Conservation (phyloP, 2,329 filamentous ascomycete species). For the Colletotrichum destructivum region DNA sequence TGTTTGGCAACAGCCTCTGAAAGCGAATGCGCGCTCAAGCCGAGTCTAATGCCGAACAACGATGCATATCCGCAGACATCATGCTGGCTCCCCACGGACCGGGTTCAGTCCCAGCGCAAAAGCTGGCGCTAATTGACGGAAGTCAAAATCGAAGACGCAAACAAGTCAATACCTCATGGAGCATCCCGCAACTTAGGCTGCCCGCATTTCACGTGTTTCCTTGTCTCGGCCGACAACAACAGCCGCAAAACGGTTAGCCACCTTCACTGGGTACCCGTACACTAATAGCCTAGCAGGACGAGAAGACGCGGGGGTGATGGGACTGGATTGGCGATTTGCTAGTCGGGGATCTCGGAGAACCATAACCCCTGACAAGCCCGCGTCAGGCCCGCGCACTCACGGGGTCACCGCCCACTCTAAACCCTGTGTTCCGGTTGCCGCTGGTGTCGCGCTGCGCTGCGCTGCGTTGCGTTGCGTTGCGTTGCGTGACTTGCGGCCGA, state of each 20-base stretch:
- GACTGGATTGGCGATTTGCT: slow-evolving; percentile 15
- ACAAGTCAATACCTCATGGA: slow-evolving; percentile 8
- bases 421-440: slow-evolving; percentile 20
- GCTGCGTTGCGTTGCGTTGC: slow-evolving; percentile 21
- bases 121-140: slow-evolving; percentile 21
- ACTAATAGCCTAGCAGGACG: background rate
- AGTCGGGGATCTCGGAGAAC: slow-evolving; percentile 40
- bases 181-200: slow-evolving; percentile 16
- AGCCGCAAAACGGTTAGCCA: slow-evolving; percentile 9
- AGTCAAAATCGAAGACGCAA: slow-evolving; percentile 17
- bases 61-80: slow-evolving; percentile 8
- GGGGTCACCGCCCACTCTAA: slow-evolving; percentile 5
- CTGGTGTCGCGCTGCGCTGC: background rate
- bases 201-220: slow-evolving; percentile 38
- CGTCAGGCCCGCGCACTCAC: slow-evolving; percentile 34
- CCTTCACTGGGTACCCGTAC: background rate
- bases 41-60: slow-evolving; percentile 27
- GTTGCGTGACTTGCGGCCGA: slow-evolving; percentile 39
- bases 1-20: background rate
- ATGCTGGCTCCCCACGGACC: slow-evolving; percentile 10
- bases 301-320: slow-evolving; percentile 39
- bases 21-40: slow-evolving; percentile 5
- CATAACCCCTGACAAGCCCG: slow-evolving; percentile 39
- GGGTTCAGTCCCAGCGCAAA: slow-evolving; percentile 15
- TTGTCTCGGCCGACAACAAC: slow-evolving; percentile 24